Base-by-base conservation (phyloP, 495 filamentous ascomycete species). In the Xylaria acuta region DNA sequence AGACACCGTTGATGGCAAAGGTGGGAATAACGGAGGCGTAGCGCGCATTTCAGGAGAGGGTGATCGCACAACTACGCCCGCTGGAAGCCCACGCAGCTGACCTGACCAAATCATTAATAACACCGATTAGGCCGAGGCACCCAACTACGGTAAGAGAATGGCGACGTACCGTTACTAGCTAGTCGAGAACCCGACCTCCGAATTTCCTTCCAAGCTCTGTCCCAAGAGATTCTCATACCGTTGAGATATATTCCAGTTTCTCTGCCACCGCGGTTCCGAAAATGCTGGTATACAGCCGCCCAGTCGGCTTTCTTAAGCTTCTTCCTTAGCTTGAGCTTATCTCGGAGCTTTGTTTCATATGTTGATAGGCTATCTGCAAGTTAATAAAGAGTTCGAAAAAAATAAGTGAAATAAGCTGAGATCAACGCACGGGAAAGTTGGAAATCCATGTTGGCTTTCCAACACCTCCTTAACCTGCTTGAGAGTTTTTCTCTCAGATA, bases 321-420 rank as follows among this genome's bases (percentile, higher is more conserved):
- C 45, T 78, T 78, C 11, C 74, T 74, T 14, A 76, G 25, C 16
- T 60, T 22, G 27, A 76, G 41, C 25, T 38, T 66, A 36, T 76
- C 70, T 16, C 74, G 67, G 34, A 78, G 72, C 34, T 73, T 78
- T 9, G 64, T 72, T 51, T 78, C 72, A 25, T 76, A 78, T n/a
- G 64, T 76, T 18, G 67, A 73, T 16, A 72, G 67, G 4, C 76
- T 77, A 47, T 20, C n/a, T n/a, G 2, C 45, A 22, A 22, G 18
- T 69, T 9, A 60, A 38, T 22, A 6, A 5, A 56, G n/a, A 30
- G 49, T 38, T 27, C 6, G 16, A 22, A 11, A 54, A 6, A 64
- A 22, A 11, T 9, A 0, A n/a, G n/a, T n/a, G 40, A 27, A 34
- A 41, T 22, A 14, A 43, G 9, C 0, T 6, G 6, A 8, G 12